Percentiles rank a stretch among this genome's conserved stretches.
Conservation (phyloP, 208 protist genomes). For the Acanthamoeba sp. region DNA sequence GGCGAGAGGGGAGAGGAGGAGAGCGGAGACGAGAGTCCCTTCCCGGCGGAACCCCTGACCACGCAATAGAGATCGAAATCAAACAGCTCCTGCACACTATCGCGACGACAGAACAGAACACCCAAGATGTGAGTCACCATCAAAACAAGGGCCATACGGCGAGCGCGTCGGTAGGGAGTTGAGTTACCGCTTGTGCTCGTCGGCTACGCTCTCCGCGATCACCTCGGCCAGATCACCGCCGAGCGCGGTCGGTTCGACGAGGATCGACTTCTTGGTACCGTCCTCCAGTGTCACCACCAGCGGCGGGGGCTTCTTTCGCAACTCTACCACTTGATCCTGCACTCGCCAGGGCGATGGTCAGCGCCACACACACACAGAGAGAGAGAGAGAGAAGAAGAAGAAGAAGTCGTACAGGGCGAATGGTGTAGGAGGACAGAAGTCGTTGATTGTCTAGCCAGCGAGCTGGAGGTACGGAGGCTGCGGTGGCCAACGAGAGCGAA, state of each 20-base stretch:
- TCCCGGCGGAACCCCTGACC: not conserved
- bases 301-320: constrained; percentile 12
- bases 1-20: not conserved
- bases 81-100: constrained; percentile 10
- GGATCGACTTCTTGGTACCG: not conserved
- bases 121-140: no score
- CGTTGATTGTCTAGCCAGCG: not conserved
- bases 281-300: not conserved
- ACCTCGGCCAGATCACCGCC: constrained; percentile 1
- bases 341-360: no score
- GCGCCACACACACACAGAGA: not conserved
- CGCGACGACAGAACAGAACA: not conserved
- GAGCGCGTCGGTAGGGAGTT: not conserved
- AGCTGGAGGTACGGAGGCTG: not conserved
- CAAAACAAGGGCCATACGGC: no score
- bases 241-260: not conserved
- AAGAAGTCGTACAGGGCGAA: not conserved
- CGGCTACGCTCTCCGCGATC: not conserved
- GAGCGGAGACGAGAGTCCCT: not conserved
- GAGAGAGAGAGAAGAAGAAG: no score
- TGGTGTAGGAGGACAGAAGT: not conserved
- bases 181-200: not conserved
- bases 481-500: not conserved
- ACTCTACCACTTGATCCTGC: constrained; percentile 14
- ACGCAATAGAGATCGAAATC: constrained; percentile 39